Conservation (phyloP, 2,329 filamentous ascomycete species). For the Colletotrichum paranaense region DNA sequence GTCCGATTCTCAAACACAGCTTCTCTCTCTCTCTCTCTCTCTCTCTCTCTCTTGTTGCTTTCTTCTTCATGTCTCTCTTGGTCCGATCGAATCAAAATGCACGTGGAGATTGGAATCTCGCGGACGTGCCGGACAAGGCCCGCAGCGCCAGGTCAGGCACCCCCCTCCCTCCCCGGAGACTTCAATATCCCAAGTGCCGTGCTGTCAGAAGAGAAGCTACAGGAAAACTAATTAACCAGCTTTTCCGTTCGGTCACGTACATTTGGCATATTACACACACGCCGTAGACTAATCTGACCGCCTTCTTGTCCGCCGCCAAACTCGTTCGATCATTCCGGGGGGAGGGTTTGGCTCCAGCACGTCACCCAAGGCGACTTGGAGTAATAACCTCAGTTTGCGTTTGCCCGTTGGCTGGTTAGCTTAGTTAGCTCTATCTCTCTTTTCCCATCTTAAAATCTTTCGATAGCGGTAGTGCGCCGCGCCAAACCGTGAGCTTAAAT, state of each 20-base stretch:
- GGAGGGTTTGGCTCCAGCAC: too few species aligned
- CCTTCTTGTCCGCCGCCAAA: not conserved
- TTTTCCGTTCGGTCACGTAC: not conserved
- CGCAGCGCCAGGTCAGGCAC: not conserved
- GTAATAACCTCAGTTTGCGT: too few species aligned
- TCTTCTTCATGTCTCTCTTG: not conserved
- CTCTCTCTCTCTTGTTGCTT: not conserved
- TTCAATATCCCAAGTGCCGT: constrained; percentile 22
- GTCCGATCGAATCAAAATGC: constrained; percentile 21
- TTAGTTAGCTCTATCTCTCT: not conserved
- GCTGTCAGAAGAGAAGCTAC: constrained; percentile 14
- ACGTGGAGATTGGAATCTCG: constrained; percentile 15
- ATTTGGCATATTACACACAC: not conserved
- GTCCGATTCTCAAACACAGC: not conserved
- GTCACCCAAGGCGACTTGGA: too few species aligned
- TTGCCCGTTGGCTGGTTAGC: not conserved
- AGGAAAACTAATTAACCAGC: constrained; percentile 15
- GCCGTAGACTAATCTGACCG: constrained; percentile 16
- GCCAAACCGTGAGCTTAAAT: constrained; percentile 1
- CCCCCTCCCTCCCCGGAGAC: not conserved
- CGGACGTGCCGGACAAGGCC: constrained; percentile 25
- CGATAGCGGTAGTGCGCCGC: constrained; percentile 1
- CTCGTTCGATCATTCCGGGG: too few species aligned
- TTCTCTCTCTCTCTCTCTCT: not conserved
- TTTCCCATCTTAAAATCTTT: not conserved